Conservation (phyloP, 176 grass and related monocot genomes). For the Chrysopogon serrulatus region DNA sequence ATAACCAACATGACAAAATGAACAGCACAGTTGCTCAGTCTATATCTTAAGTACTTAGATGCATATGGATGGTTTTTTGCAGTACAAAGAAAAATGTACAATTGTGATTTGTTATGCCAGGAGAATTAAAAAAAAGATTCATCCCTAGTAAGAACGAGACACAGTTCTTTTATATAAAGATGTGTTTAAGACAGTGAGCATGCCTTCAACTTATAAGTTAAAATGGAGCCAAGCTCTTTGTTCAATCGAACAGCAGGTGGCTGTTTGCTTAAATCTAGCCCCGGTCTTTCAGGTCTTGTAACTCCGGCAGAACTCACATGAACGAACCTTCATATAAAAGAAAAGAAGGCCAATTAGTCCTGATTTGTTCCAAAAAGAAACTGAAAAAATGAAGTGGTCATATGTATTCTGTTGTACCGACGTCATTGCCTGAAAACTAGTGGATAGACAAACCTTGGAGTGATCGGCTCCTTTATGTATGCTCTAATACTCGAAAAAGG, state of each 20-base stretch:
- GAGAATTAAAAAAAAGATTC: background rate
- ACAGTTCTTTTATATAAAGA: background rate
- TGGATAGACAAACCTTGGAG: constrained; percentile 68
- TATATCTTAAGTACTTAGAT: background rate
- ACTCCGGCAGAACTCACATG: constrained; percentile 97
- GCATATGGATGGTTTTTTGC: constrained; percentile 30
- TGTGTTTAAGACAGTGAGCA: background rate
- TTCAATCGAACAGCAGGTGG: constrained; percentile 95
- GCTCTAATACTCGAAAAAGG: constrained; percentile 86
- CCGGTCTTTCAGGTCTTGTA: constrained; percentile 89
- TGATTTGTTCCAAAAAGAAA: background rate
- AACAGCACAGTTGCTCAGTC: background rate
- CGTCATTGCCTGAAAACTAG: background rate
- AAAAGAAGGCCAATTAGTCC: background rate
- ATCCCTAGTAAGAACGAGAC: background rate
- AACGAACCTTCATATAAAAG: constrained; percentile 57
- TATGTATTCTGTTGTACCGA: constrained; percentile 6
- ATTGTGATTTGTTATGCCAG: background rate
- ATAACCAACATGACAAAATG: background rate
- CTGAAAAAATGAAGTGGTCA: background rate
- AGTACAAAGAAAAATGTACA: constrained; percentile 11
- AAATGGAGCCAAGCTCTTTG: constrained; percentile 91
- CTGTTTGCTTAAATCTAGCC: constrained; percentile 94
- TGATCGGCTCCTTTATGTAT: constrained; percentile 78
- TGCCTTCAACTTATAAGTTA: constrained; percentile 96